Conservation (phyloP, 768 basidiomycete genomes). For the Leccinum broughii region DNA sequence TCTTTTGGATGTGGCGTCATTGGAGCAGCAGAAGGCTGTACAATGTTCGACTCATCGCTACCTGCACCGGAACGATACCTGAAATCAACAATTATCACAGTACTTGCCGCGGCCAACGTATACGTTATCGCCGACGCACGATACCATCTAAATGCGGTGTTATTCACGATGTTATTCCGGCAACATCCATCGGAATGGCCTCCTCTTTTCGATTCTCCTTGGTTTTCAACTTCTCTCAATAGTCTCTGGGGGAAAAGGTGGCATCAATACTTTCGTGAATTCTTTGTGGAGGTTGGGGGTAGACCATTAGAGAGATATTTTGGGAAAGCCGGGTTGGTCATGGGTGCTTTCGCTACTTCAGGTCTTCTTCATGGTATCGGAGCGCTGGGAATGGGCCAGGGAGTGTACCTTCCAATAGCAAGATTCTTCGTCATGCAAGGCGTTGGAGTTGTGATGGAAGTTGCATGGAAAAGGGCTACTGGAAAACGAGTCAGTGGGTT, state of each 20-base stretch:
- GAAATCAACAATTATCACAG: constrained; percentile 46
- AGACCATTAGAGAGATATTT: constrained; percentile 42
- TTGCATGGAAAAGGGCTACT: constrained; percentile 42
- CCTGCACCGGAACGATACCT: constrained; percentile 35
- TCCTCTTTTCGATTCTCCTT: constrained; percentile 60
- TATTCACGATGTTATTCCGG: constrained; percentile 46
- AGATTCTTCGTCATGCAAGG: constrained; percentile 62
- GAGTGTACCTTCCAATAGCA: constrained; percentile 43
- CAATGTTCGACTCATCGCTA: constrained; percentile 39
- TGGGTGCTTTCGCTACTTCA: constrained; percentile 63
- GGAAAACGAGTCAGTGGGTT: constrained; percentile 50
- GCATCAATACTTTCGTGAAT: constrained; percentile 67
- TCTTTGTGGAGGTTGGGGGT: constrained; percentile 53
- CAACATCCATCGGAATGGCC: constrained; percentile 62
- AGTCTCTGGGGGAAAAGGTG: constrained; percentile 64
- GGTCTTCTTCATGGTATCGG: constrained; percentile 60
- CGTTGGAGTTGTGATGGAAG: constrained; percentile 52
- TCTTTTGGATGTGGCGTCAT: constrained; percentile 43
- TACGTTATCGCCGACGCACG: constrained; percentile 45
- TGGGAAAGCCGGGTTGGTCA: constrained; percentile 50
- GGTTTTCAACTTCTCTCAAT: constrained; percentile 53
- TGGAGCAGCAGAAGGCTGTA: constrained; percentile 33
- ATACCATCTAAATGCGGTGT: constrained; percentile 43
- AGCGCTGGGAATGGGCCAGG: constrained; percentile 57
- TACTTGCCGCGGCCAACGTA: constrained; percentile 44